Percentiles rank a stretch among this genome's conserved stretches.
Evolutionary conservation across 2,329 filamentous ascomycete species (phyloP).

Genomic region (Lachnellula arida): DNA sequence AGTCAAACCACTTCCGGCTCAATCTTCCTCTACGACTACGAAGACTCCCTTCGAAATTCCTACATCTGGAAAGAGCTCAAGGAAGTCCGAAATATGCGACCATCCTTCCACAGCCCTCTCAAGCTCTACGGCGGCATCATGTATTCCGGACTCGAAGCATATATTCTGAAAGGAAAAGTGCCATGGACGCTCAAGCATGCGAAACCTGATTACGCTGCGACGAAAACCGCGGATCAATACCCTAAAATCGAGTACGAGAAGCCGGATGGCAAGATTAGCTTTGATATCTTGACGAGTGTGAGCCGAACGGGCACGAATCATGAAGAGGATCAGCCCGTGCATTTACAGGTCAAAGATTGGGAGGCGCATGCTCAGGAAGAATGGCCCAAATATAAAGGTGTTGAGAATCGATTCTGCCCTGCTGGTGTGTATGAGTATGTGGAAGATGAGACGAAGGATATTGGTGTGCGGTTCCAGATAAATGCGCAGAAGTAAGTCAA

Average conservation of each 20-base stretch:
- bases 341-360: slow-evolving; percentile 93
- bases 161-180: slow-evolving; percentile 73
- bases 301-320: slow-evolving; percentile 96
- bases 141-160: slow-evolving; percentile 92
- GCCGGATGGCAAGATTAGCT: slow-evolving; percentile 89
- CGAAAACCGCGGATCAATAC: slow-evolving; percentile 73
- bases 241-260: slow-evolving; percentile 94
- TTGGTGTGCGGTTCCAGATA: slow-evolving; percentile 94
- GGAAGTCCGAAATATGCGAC: slow-evolving; percentile 95
- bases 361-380: slow-evolving; percentile 79
- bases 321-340: slow-evolving; percentile 96
- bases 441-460: slow-evolving; percentile 79
- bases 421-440: slow-evolving; percentile 98
- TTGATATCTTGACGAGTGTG: slow-evolving; percentile 94
- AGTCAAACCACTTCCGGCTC: slow-evolving; percentile 54
- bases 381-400: slow-evolving; percentile 82
- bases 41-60: slow-evolving; percentile 79
- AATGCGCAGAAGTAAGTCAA: slow-evolving; percentile 87
- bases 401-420: slow-evolving; percentile 96
- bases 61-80: slow-evolving; percentile 91
- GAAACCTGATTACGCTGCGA: slow-evolving; percentile 70
- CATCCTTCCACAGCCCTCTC: slow-evolving; percentile 83
- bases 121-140: slow-evolving; percentile 85
- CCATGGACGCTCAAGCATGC: slow-evolving; percentile 94
- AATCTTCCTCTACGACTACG: slow-evolving; percentile 92